Conservation (phyloP, 2,329 filamentous ascomycete genomes). For the Aspergillus flavus region DNA sequence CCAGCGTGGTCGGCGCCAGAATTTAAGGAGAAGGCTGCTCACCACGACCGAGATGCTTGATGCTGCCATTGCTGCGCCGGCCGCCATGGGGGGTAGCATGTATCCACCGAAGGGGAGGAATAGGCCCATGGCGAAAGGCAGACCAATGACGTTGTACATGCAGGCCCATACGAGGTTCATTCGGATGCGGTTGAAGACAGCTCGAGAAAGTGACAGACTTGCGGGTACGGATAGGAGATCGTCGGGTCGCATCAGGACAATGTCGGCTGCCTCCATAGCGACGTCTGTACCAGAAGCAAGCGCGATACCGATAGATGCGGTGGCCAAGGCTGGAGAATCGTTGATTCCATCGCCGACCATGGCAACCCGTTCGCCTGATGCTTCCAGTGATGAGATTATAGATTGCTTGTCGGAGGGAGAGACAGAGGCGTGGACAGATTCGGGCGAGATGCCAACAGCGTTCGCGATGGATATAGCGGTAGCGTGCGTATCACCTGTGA, state of each 20-base stretch:
- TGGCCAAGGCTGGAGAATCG: slow-evolving; percentile 91
- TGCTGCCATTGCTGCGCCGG: slow-evolving; percentile 89
- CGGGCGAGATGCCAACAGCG: slow-evolving; percentile 75
- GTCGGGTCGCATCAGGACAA: slow-evolving; percentile 92
- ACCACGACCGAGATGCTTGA: slow-evolving; percentile 88
- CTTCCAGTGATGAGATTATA: slow-evolving; percentile 78
- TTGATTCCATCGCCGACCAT: slow-evolving; percentile 99
- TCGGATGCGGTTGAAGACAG: slow-evolving; percentile 91
- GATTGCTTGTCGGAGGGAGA: slow-evolving; percentile 88
- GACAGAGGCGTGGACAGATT: slow-evolving; percentile 82
- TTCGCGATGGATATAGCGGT: slow-evolving; percentile 83
- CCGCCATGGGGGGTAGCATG: slow-evolving; percentile 85
- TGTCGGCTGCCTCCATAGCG: slow-evolving; percentile 93
- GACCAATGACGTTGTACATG: slow-evolving; percentile 84
- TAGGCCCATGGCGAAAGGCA: slow-evolving; percentile 96
- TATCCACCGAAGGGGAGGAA: slow-evolving; percentile 87
- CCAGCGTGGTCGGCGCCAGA: slow-evolving; percentile 83
- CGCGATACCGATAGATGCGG: slow-evolving; percentile 89
- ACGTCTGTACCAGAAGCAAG: slow-evolving; percentile 93
- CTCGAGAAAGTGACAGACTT: slow-evolving; percentile 75
- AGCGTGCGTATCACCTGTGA: slow-evolving; percentile 87
- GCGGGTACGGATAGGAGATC: slow-evolving; percentile 93
- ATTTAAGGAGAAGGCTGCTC: slow-evolving; percentile 79
- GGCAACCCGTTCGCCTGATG: slow-evolving; percentile 74
- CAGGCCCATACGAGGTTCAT: slow-evolving; percentile 92